Evolutionary conservation across 2,329 filamentous ascomycete genomes (phyloP).

Genomic region (Orbilia ellipsospora): DNA sequence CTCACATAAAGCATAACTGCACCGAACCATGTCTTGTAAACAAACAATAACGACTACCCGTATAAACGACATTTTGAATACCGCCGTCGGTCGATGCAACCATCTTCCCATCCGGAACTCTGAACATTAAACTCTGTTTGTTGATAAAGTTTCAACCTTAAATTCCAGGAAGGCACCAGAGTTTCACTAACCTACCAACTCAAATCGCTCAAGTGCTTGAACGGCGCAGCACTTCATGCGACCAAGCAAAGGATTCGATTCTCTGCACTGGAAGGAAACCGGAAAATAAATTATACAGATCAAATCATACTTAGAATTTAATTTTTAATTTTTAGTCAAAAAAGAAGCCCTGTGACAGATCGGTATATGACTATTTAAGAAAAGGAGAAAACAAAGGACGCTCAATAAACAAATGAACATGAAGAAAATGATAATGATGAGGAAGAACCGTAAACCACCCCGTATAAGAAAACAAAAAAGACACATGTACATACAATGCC

Average conservation of each 20-base stretch:
- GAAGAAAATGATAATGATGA: conserved; percentile 18
- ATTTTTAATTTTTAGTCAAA: conserved; percentile 33
- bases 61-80: neutral
- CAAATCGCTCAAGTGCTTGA: too few species aligned
- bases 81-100: neutral
- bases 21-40: neutral
- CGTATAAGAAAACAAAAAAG: conserved; percentile 34
- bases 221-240: too few species aligned
- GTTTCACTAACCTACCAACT: too few species aligned
- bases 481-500: conserved; percentile 53
- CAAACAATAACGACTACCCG: neutral
- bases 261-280: too few species aligned
- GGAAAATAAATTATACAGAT: too few species aligned
- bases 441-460: conserved; percentile 11
- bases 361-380: conserved; percentile 38
- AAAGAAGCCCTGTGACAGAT: conserved; percentile 23
- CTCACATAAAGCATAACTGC: too few species aligned
- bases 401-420: conserved; percentile 44
- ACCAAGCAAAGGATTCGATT: too few species aligned
- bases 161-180: too few species aligned
- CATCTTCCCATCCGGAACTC: neutral
- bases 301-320: conserved; percentile 4
- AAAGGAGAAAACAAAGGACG: conserved; percentile 26
- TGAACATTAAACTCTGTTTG: too few species aligned
- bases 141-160: too few species aligned